These are phyloP conservation scores for Ogataea sp. DNA, from an alignment of 805 yeast genomes.

Conservation along the genomic window DNA sequence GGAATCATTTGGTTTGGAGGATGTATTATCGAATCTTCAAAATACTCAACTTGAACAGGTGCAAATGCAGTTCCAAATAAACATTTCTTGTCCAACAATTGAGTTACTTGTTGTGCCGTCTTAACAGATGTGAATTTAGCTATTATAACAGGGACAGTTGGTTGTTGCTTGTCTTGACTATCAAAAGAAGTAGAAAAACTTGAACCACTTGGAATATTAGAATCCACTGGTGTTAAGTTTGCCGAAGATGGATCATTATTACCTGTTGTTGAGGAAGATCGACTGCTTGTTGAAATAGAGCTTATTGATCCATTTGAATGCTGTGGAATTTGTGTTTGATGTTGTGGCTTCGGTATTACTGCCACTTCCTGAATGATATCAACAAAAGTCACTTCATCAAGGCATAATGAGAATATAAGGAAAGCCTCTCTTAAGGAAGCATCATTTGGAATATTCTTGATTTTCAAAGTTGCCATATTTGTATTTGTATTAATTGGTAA, in stretches of 20 bases:
- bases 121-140: slow-evolving; percentile 38
- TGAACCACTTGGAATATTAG: no score
- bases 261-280: slow-evolving; percentile 8
- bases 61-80: slow-evolving; percentile 44
- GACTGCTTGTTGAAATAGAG: slow-evolving; percentile 8
- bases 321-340: slow-evolving; percentile 7
- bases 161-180: no score
- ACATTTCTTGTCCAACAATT: slow-evolving; percentile 30
- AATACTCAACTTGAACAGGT: slow-evolving; percentile 31
- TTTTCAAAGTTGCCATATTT: slow-evolving; percentile 22
- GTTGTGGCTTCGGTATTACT: slow-evolving; percentile 5
- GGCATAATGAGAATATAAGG: slow-evolving; percentile 60
- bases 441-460: slow-evolving; percentile 57
- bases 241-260: no score
- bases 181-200: background rate
- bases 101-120: slow-evolving; percentile 35
- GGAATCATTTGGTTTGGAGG: background rate
- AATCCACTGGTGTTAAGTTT: no score
- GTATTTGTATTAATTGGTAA: background rate
- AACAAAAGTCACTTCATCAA: slow-evolving; percentile 41
- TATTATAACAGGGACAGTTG: slow-evolving; percentile 26
- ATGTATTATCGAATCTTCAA: slow-evolving; percentile 19
- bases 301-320: slow-evolving; percentile 4
- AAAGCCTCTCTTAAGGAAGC: slow-evolving; percentile 58
- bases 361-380: slow-evolving; percentile 27